Evolutionary conservation across 2,329 filamentous ascomycete species (phyloP), one percentile per base, ranked within the genome.

Genomic region (Pseudogymnoascus sp.): DNA sequence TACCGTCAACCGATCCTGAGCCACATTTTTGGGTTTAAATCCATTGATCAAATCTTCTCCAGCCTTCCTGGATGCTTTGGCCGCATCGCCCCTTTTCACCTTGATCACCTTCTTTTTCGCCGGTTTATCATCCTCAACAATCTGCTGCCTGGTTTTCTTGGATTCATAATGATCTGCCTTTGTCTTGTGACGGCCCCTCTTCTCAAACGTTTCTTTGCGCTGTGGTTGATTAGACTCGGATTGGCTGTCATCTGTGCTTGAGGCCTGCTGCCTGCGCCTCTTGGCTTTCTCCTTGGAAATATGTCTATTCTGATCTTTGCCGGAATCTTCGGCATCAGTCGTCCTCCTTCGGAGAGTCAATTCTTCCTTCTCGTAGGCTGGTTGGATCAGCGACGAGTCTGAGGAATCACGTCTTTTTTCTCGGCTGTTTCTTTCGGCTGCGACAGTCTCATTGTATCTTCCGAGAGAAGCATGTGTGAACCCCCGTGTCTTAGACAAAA

Each of bases 21-120:
- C 71, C 41, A 88, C 77, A 59, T 79, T 79, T 3, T 77, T 71
- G 0, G 84, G 85, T 10, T 74, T 74, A 64, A 87, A 88, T 17
- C 79, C 79, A 5, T 76, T 71, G 71, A 85, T 79, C 6, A 86
- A 74, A 40, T 81, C 78, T 60, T 75, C 76, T 11, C 69, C 65
- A 9, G 64, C 64, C 61, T 64, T 69, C 41, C 64, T 71, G 29
- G 62, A 63, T 24, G 63, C 60, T 60, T 65, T 70, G 33, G 58
- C 61, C 6, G 50, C 61, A 24, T 67, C 65, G 7, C 63, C 61
- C 37, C 24, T 58, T 13, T 62, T 66, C 24, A 54, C 33, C 47
- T 36, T 60, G 17, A 60, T 47, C 8, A 9, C 41, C 35, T 41
- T 63, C 10, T 9, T 31, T 37, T 59, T 63, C 36, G 60, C 67